These are phyloP conservation scores for Pterulicium gracile DNA, from an alignment of 1,284 basidiomycete genomes.

Conservation along the genomic window DNA sequence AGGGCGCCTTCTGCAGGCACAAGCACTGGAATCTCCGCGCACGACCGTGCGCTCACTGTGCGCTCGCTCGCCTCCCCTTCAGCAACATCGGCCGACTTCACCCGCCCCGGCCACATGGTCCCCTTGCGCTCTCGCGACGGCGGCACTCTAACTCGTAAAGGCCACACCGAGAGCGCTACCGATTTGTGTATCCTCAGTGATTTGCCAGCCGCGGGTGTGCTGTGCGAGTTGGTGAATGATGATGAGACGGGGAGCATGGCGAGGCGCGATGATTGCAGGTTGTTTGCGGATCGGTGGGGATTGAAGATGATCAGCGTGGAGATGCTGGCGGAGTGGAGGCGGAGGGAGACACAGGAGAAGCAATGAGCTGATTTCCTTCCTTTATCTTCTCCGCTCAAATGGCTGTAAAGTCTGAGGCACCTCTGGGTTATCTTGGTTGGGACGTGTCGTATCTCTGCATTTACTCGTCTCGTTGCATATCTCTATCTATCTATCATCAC, in stretches of 20 bases:
- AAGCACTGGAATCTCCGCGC: conserved; percentile 94
- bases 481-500: no score
- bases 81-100: conserved; percentile 67
- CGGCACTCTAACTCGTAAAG: conserved; percentile 76
- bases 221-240: conserved; percentile 96
- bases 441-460: no score
- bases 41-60: conserved; percentile 85
- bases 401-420: no score
- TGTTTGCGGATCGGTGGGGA: conserved; percentile 88
- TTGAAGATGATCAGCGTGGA: conserved; percentile 93
- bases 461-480: no score
- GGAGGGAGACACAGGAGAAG: no score
- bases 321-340: conserved; percentile 43
- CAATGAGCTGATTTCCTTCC: no score
- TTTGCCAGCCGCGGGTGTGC: conserved; percentile 71
- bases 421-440: no score
- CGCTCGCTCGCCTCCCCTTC: conserved; percentile 65
- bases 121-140: conserved; percentile 83
- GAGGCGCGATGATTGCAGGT: conserved; percentile 85
- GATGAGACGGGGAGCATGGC: conserved; percentile 91
- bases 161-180: conserved; percentile 89
- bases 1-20: no score
- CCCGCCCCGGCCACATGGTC: conserved; percentile 91
- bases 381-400: no score
- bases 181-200: conserved; percentile 81